Percentiles rank a stretch among this genome's conserved stretches.
These are phyloP conservation scores for Calonectria pteridis DNA, from an alignment of 2,329 filamentous ascomycete genomes.

Conservation along the genomic window DNA sequence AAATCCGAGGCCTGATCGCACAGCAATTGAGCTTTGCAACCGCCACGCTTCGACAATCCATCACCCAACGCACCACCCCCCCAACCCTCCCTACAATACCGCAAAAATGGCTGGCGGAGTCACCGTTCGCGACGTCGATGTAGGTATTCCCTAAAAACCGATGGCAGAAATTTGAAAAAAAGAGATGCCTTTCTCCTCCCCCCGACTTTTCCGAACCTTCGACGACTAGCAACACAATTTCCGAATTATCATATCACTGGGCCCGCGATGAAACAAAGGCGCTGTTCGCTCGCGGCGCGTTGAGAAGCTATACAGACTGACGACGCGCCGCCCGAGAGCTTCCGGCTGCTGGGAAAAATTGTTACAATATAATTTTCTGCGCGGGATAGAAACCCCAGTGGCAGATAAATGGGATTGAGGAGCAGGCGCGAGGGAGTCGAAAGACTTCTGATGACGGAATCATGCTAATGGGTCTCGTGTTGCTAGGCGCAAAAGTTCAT, in stretches of 20 bases:
- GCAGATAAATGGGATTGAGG: slow-evolving; percentile 53
- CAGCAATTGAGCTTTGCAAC: slow-evolving; percentile 38
- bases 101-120: slow-evolving; percentile 84
- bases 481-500: slow-evolving; percentile 89
- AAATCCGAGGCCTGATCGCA: slow-evolving; percentile 34
- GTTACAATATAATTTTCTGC: background rate
- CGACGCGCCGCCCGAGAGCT: slow-evolving; percentile 32
- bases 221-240: slow-evolving; percentile 47
- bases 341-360: slow-evolving; percentile 28
- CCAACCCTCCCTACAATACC: slow-evolving; percentile 57
- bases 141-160: slow-evolving; percentile 63
- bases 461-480: slow-evolving; percentile 71
- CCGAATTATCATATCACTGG: slow-evolving; percentile 36
- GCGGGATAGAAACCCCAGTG: slow-evolving; percentile 25
- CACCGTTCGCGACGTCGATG: slow-evolving; percentile 87
- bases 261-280: slow-evolving; percentile 29
- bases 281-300: slow-evolving; percentile 34
- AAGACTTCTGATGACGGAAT: slow-evolving; percentile 82
- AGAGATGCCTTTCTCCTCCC: too few species aligned
- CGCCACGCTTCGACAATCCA: slow-evolving; percentile 47
- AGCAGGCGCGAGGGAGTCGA: slow-evolving; percentile 81
- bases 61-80: slow-evolving; percentile 48
- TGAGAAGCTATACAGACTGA: slow-evolving; percentile 12
- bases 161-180: slow-evolving; percentile 32
- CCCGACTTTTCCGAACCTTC: slow-evolving; percentile 29